Evolutionary conservation across 208 protist species (phyloP).

Genomic region (Leishmania guyanensis): DNA sequence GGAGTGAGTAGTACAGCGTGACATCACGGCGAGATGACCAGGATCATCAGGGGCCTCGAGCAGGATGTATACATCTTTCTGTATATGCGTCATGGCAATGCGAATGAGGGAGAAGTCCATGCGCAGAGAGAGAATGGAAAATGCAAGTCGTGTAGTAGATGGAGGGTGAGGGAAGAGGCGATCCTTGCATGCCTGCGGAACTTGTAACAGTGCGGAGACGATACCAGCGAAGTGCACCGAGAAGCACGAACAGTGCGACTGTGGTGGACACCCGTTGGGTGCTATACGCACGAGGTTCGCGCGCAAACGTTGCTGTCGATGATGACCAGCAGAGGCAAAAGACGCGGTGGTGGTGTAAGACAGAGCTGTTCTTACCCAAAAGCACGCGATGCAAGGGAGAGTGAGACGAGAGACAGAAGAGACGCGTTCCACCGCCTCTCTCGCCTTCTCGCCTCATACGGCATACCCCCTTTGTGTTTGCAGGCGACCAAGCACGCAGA

Average conservation of each 20-base stretch:
- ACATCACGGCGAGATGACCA: not conserved
- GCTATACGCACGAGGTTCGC: not conserved
- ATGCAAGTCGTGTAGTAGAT: not conserved
- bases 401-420: not conserved
- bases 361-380: not conserved
- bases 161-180: not conserved
- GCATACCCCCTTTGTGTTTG: not conserved
- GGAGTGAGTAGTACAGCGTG: not conserved
- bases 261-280: not conserved
- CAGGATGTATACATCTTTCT: not conserved
- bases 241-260: not conserved
- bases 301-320: not conserved
- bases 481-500: not conserved
- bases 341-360: not conserved
- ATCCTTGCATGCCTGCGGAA: not conserved
- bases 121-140: not conserved
- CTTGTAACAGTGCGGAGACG: not conserved
- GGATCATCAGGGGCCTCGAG: not conserved
- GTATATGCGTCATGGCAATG: not conserved
- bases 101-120: not conserved
- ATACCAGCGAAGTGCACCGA: not conserved
- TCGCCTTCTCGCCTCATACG: not conserved
- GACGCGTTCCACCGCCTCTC: not conserved
- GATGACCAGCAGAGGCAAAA: not conserved
- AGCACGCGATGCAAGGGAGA: not conserved